Percentiles rank a stretch among this genome's conserved stretches.
phyloP scores from a whole-genome alignment of 352 stramenopile genomes.

The Phytophthora brassicae region DNA sequence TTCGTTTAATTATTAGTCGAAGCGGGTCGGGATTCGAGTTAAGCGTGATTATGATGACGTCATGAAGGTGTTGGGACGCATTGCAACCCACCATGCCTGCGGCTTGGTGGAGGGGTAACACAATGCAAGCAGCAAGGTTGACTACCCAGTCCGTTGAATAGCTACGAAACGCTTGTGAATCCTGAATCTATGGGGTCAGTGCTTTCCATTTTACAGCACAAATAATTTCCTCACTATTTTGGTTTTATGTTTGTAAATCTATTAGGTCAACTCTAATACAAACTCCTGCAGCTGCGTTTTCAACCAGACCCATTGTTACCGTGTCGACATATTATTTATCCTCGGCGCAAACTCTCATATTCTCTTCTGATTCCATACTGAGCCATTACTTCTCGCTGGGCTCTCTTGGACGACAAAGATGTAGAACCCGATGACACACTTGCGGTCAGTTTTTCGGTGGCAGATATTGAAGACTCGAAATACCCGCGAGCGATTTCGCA shows the following conservation, averaged over 20 bases:
- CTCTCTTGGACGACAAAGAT: not conserved
- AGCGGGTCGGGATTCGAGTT: not conserved
- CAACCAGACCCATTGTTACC: not conserved
- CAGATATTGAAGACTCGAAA: not conserved
- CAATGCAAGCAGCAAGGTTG: too few relatives aligned
- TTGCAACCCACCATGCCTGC: too few relatives aligned
- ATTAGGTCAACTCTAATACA: not conserved
- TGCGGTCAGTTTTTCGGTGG: not conserved
- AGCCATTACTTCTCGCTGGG: not conserved
- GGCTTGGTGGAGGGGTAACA: too few relatives aligned
- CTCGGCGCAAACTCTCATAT: not conserved
- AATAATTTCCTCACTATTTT: too few relatives aligned
- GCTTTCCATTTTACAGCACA: too few relatives aligned
- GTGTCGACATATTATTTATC: constrained; percentile 9
- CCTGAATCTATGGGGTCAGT: too few relatives aligned
- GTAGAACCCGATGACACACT: not conserved
- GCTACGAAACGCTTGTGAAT: too few relatives aligned
- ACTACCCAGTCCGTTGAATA: too few relatives aligned
- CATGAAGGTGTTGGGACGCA: not conserved
- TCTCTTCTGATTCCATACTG: not conserved
- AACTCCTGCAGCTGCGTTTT: constrained; percentile 9
- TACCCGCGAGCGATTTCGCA: not conserved
- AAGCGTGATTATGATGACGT: constrained; percentile 2
- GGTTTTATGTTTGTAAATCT: too few relatives aligned
- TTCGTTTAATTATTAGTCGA: not conserved